phyloP scores from a whole-genome alignment of 148 eudicot genomes.

The Cornus kousa region DNA sequence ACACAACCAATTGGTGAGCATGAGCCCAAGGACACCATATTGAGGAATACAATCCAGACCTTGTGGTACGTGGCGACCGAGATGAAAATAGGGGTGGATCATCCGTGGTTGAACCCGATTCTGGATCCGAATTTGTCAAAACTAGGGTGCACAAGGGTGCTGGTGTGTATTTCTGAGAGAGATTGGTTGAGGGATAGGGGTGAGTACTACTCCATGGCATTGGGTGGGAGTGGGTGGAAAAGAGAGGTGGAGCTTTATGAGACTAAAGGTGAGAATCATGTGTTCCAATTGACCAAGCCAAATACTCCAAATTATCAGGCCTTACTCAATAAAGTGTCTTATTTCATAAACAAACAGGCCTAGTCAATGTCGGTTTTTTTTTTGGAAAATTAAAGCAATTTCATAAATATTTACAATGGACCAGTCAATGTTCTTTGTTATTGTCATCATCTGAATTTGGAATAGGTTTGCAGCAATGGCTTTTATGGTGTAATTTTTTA shows the following conservation, averaged over 20 bases:
- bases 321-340: not conserved
- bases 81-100: constrained; percentile 11
- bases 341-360: not conserved
- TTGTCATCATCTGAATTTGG: too few species aligned
- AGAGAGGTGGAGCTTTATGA: constrained; percentile 33
- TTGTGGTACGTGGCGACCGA: constrained; percentile 23
- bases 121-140: constrained; percentile 25
- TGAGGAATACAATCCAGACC: not conserved
- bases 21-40: not conserved
- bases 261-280: constrained; percentile 35
- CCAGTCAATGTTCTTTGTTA: too few species aligned
- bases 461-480: too few species aligned
- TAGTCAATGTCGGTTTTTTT: too few species aligned
- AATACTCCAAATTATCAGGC: not conserved
- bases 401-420: too few species aligned
- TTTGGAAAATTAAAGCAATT: too few species aligned
- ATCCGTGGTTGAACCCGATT: constrained; percentile 37
- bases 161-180: constrained; percentile 32
- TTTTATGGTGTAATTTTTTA: too few species aligned
- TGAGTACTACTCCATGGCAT: constrained; percentile 15
- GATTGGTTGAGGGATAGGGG: constrained; percentile 29
- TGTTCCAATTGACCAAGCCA: constrained; percentile 29
- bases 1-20: not conserved
- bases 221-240: constrained; percentile 27
- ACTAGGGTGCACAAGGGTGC: constrained; percentile 28